Evolutionary conservation across 2,329 filamentous ascomycete species (phyloP).

Genomic region (Furcasterigmium furcatum): DNA sequence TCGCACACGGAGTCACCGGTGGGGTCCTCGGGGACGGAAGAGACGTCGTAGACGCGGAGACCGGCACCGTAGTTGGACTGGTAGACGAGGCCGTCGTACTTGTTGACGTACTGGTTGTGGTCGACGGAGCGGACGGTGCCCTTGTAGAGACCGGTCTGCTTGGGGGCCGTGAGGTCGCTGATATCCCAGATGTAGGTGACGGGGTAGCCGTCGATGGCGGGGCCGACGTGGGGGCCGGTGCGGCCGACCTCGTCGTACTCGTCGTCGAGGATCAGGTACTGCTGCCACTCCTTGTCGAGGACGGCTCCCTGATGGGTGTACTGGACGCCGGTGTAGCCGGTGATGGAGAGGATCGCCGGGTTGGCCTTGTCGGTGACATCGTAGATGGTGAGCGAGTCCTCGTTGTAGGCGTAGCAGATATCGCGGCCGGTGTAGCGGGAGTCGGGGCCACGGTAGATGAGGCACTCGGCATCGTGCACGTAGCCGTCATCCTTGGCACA

Average conservation of each 20-base stretch:
- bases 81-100: slow-evolving; percentile 32
- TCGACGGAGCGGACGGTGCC: slow-evolving; percentile 30
- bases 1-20: slow-evolving; percentile 35
- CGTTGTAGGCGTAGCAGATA: slow-evolving; percentile 52
- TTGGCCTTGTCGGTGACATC: slow-evolving; percentile 45
- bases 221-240: slow-evolving; percentile 18
- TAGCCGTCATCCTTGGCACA: slow-evolving; percentile 44
- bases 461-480: slow-evolving; percentile 52
- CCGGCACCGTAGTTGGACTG: slow-evolving; percentile 42
- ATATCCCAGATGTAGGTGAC: slow-evolving; percentile 49
- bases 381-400: slow-evolving; percentile 46
- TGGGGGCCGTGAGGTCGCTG: slow-evolving; percentile 32
- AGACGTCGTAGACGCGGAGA: slow-evolving; percentile 28
- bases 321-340: slow-evolving; percentile 43
- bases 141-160: slow-evolving; percentile 38
- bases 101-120: slow-evolving; percentile 38
- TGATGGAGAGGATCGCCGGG: slow-evolving; percentile 42
- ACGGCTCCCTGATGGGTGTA: slow-evolving; percentile 56
- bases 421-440: slow-evolving; percentile 37
- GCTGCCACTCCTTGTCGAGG: slow-evolving; percentile 35
- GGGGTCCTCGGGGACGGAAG: slow-evolving; percentile 21
- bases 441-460: slow-evolving; percentile 51
- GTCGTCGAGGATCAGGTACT: slow-evolving; percentile 40
- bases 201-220: slow-evolving; percentile 35
- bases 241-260: slow-evolving; percentile 39